Evolutionary conservation across 257 asterid genomes (phyloP), one percentile per base, ranked within the genome.

Genomic region (Orobanche coerulescens): DNA sequence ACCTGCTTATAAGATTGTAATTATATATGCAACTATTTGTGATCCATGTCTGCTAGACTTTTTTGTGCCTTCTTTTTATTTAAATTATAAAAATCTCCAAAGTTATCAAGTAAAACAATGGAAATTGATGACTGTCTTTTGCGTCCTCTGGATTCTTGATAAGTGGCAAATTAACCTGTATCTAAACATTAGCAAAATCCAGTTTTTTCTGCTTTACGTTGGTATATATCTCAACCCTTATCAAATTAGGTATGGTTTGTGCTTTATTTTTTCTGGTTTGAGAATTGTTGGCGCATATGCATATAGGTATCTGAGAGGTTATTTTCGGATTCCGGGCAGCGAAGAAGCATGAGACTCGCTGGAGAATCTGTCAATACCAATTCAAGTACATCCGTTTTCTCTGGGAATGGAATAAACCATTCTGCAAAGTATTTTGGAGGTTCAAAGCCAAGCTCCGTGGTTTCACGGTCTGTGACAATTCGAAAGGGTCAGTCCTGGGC

Each of bases 251-350:
- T 52, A 10, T 47, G 37, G 14, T 52, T 36, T 13, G 6, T 42
- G n/a, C 36, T 22, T 43, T 9, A 2, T 14, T 58, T 36, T 5
- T 47, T 19, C 14, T 61, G 53, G 13, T 33, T 44, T 72, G 59
- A 78, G 75, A 72, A 52, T 56, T 64, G 66, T 36, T 63, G n/a
- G 53, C 49, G 37, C 61, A 26, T 65, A 46, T 79, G 72, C 49
- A 23, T 75, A 62, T 74, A 91, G 96, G 95, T 89, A 70, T 89
- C 98, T 53, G 98, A 91, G 78, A 86, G 95, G 82, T 74, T 93
- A 51, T 93, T 89, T 84, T 70, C 94, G 67, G 98, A 93, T 76
- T 93, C 97, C 43, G 88, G 87, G 49, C 93, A 90, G 73, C 88
- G 98, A 36, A 78, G 96, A 69, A 92, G 95, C 84, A 78, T 82